A percentile compares a stretch with the other conserved stretches of the same genome.
These are phyloP conservation scores for Cyanodermella asteris DNA, from an alignment of 2,329 filamentous ascomycete genomes.

Conservation along the genomic window DNA sequence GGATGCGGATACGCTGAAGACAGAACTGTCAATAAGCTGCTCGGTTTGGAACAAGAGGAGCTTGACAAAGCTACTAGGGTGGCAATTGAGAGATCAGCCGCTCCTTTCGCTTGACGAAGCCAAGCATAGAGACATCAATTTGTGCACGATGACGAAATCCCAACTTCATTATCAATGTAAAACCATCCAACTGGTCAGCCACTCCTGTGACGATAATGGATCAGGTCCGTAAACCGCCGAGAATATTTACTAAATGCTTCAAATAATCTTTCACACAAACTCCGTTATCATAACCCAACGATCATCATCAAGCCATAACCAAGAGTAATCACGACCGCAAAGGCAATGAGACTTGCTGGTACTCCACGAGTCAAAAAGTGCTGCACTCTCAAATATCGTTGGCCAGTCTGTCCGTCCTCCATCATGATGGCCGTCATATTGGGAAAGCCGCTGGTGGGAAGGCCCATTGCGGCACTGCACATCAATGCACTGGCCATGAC, in stretches of 20 bases:
- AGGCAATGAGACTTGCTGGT: conserved; percentile 62
- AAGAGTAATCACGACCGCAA: conserved; percentile 63
- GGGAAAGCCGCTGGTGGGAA: conserved; percentile 90
- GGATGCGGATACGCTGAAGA: conserved; percentile 5
- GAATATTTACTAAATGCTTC: too few relatives aligned
- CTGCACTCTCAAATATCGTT: conserved; percentile 74
- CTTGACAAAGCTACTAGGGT: conserved; percentile 6
- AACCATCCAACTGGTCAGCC: too few relatives aligned
- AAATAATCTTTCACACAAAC: too few relatives aligned
- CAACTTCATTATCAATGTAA: too few relatives aligned
- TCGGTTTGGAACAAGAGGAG: conserved; percentile 7
- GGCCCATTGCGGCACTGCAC: conserved; percentile 92
- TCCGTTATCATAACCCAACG: conserved; percentile 42
- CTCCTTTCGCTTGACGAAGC: too few relatives aligned
- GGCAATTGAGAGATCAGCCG: too few relatives aligned
- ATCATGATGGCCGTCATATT: conserved; percentile 99
- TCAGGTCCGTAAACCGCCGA: too few relatives aligned
- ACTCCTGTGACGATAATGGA: too few relatives aligned
- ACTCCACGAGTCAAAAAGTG: conserved; percentile 93
- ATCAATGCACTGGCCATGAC: conserved; percentile 92
- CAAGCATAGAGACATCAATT: too few relatives aligned
- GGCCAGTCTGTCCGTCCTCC: conserved; percentile 76
- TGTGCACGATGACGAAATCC: too few relatives aligned
- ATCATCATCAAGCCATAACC: conserved; percentile 81
- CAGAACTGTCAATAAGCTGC: conserved; percentile 4